Base-by-base conservation (phyloP, 176 grass and related monocot genomes). In the Oryza glumipatula region DNA sequence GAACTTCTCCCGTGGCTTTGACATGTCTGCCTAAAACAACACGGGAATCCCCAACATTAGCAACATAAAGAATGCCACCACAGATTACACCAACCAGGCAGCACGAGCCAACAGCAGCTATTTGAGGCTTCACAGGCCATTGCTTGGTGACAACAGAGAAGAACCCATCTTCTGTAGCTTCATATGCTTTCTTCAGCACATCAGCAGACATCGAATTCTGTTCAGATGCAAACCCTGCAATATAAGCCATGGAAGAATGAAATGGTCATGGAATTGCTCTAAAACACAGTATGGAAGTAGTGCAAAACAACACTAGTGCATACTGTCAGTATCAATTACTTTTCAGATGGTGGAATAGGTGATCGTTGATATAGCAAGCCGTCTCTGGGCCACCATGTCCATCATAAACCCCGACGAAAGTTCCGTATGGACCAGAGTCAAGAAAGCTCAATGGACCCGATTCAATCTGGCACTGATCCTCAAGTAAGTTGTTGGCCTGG, bases 311-410 rank as follows among this genome's bases (percentile, higher is more conserved):
- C 41, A 61, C 24, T 48, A 73, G 11, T 36, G 15, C 3, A 30
- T 60, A 46, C 19, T 21, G 39, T 46, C 49, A 80, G 46, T 67
- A 77, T 67, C 12, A 68, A 74, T 91, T 88, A 98, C 95, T 93
- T 92, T 98, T 95, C 33, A 98, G 84, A 84, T 98, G 77, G 68
- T 86, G 86, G 74, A 95, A 98, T 22, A 98, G 90, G 80, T 95
- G 85, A 65, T 98, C 91, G 4, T 98, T 98, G 79, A 98, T 83
- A 70, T 84, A 98, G 67, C 92, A 87, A 58, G 95, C 90, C 21
- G 95, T 95, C 87, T 98, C 95, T 16, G 95, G 95, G 44, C 95
- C 95, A 83, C 95, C 95, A 38, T 98, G 95, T 15, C 95, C 95
- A 84, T 98, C 95, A 30, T 98, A 98, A 68, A 98, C 83, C 30